Percentiles rank a stretch among this genome's conserved stretches.
Conservation (phyloP, 2,329 filamentous ascomycete genomes). For the Monilinia vaccinii-corymbosi region DNA sequence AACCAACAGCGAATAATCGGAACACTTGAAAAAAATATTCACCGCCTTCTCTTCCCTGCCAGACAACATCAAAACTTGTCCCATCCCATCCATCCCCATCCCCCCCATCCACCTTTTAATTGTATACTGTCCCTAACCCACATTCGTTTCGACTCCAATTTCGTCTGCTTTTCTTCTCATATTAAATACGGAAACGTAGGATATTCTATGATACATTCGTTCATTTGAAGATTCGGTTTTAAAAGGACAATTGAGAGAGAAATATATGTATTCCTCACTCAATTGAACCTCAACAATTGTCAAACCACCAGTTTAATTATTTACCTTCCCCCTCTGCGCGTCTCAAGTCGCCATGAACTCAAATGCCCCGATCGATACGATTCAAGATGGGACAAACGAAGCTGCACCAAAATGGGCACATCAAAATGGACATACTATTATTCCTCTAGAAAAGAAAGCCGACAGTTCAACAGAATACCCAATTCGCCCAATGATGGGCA, state of each 20-base stretch:
- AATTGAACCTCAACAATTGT: constrained; percentile 9
- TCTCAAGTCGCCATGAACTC: constrained; percentile 7
- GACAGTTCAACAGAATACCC: constrained; percentile 5
- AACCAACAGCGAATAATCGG: neutral
- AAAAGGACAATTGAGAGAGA: constrained; percentile 7
- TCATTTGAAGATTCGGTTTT: constrained; percentile 4
- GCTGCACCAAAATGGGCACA: constrained; percentile 16
- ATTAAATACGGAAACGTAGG: neutral
- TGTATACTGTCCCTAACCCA: constrained; percentile 3
- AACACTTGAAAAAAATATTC: neutral
- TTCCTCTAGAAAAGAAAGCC: constrained; percentile 17
- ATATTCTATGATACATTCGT: constrained; percentile 8
- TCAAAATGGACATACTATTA: constrained; percentile 15
- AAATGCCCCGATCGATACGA: neutral
- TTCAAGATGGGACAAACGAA: constrained; percentile 14
- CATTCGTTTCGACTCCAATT: constrained; percentile 9
- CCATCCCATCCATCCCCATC: neutral
- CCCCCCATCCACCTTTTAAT: neutral
- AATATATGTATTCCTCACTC: constrained; percentile 6
- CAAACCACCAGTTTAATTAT: neutral
- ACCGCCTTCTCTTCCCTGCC: constrained; percentile 5
- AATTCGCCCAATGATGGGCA: constrained; percentile 14
- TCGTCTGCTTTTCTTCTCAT: neutral
- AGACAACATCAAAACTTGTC: constrained; percentile 3
- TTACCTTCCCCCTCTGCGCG: neutral